Base-by-base conservation (phyloP, 176 grass and related monocot genomes). In the Juncus effusus region DNA sequence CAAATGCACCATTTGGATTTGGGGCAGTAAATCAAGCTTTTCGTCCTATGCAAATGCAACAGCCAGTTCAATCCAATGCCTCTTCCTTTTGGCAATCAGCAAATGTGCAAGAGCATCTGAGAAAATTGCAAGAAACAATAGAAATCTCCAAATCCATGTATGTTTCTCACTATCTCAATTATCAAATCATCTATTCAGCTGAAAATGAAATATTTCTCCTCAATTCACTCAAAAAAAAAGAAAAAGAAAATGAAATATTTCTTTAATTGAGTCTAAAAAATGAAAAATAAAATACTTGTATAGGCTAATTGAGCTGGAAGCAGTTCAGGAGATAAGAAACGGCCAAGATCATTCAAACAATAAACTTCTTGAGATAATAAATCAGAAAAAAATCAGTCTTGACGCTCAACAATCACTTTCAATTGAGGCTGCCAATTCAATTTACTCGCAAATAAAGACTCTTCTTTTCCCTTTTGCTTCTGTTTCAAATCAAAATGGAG, bases 241-340 rank as follows among this genome's bases (percentile, higher is more conserved):
- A 4, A 68, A 49, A 42, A n/a, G 7, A 45, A 4, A 45, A n/a
- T n/a, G n/a, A n/a, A 9, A 35, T 16, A 3, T 7, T 19, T 59
- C 10, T 16, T 3, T 35, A 36, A 2, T 59, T 60, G 13, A 19
- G 4, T 59, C 5, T 63, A 73, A 51, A 38, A 66, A 58, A 45
- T 49, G 9, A 13, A 4, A 68, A 50, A 42, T 28, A 47, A 47
- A 6, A 47, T 19, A 8, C 51, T 35, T 60, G 61, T 10, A 2
- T 78, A 99, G 89, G 76, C 61, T 87, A 55, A 74, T 82, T 8
- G 94, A 93, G 72, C 78, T 99, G 10, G 83, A 93, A 75, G 72
- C 69, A 19, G 76, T 97, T 16, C 13, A 59, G 5, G n/a, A 73
- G 16, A 80, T 56, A 56, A 67, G 59, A 60, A 73, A 72, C 2